Evolutionary conservation across 768 basidiomycete species (phyloP).

Genomic region (Dendrothele bispora): DNA sequence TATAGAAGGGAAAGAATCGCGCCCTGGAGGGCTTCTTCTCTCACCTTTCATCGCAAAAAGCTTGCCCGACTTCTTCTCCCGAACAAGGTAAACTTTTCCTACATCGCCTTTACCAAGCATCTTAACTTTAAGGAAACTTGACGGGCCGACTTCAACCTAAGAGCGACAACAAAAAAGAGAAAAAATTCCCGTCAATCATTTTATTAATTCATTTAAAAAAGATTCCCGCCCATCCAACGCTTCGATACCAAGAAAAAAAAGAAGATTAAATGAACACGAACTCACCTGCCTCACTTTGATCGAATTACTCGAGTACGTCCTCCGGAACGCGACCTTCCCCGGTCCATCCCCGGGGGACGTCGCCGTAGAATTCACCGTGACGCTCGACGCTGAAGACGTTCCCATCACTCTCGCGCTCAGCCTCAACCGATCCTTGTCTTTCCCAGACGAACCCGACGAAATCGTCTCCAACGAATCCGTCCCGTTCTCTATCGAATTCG

Average conservation of each 20-base stretch:
- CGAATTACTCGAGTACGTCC: conserved; percentile 97
- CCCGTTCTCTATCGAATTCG: conserved; percentile 55
- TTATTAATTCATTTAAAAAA: no score
- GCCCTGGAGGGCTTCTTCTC: no score
- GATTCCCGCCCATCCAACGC: no score
- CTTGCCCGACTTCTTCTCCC: conserved; percentile 96
- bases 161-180: conserved; percentile 7
- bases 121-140: conserved; percentile 95
- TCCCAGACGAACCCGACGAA: conserved; percentile 76
- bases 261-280: conserved; percentile 14
- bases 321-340: conserved; percentile 73
- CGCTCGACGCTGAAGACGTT: conserved; percentile 33
- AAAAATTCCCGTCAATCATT: no score
- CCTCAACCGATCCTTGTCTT: conserved; percentile 44
- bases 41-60: conserved; percentile 99
- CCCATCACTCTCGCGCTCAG: conserved; percentile 39
- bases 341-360: no score
- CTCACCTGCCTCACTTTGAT: conserved; percentile 90
- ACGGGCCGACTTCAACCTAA: conserved; percentile 91
- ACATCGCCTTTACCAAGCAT: conserved; percentile 99
- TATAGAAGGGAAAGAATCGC: no score
- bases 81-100: conserved; percentile 95
- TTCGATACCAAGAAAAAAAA: conserved; percentile 2
- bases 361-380: conserved; percentile 41
- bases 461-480: conserved; percentile 75